Evolutionary conservation across 2,329 filamentous ascomycete genomes (phyloP).

Genomic region (Alternaria sp.): DNA sequence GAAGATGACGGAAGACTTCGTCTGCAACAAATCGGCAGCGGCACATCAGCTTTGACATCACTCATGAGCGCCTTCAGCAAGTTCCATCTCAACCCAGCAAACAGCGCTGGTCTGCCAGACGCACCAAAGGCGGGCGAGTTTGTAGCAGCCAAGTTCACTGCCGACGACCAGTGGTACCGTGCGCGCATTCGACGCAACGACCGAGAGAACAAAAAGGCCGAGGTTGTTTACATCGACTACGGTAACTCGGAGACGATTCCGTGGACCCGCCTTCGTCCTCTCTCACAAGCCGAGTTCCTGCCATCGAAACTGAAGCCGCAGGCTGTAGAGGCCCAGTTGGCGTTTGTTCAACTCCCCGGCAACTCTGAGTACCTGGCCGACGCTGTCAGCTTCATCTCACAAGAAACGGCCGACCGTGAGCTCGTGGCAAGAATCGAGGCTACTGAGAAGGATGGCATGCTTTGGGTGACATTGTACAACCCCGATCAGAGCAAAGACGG

Average conservation of each 20-base stretch:
- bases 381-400: slow-evolving; percentile 76
- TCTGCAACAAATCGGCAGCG: slow-evolving; percentile 87
- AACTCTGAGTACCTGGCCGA: slow-evolving; percentile 80
- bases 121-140: slow-evolving; percentile 90
- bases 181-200: slow-evolving; percentile 91
- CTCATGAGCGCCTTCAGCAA: slow-evolving; percentile 90
- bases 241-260: slow-evolving; percentile 90
- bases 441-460: slow-evolving; percentile 78
- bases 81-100: slow-evolving; percentile 86
- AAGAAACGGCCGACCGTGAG: slow-evolving; percentile 76
- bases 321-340: slow-evolving; percentile 84
- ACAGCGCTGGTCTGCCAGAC: slow-evolving; percentile 74
- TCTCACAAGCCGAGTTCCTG: slow-evolving; percentile 80
- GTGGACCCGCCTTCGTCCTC: slow-evolving; percentile 83
- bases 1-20: slow-evolving; percentile 84
- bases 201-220: slow-evolving; percentile 82
- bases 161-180: slow-evolving; percentile 93
- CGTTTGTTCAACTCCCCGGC: slow-evolving; percentile 86
- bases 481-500: slow-evolving; percentile 67
- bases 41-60: slow-evolving; percentile 82
- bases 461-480: slow-evolving; percentile 90
- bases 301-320: slow-evolving; percentile 80
- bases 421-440: slow-evolving; percentile 93
- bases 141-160: slow-evolving; percentile 89
- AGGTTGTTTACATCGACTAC: slow-evolving; percentile 95